Evolutionary conservation across 331 rosid genomes (phyloP), one percentile per base, ranked within the genome.

Genomic region (Erythrophleum ivorense): DNA sequence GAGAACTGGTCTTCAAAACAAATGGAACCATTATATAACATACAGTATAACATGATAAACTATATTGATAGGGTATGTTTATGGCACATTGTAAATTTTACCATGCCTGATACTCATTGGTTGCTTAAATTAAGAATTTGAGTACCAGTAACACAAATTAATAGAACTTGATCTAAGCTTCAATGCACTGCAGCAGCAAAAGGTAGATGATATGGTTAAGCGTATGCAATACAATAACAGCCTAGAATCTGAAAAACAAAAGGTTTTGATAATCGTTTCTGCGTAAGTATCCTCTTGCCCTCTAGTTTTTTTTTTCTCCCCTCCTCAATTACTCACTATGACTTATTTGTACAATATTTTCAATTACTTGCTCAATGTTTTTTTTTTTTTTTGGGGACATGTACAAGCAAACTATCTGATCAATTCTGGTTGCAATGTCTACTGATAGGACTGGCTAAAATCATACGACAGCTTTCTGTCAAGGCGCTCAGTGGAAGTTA

Each of bases 151-250:
- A 50, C 16, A 50, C 18, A 12, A 50, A 13, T 50, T 50, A 0
- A 50, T 50, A 12, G 55, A 50, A 50, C 55, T 50, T 12, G 18
- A 50, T 50, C 53, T 50, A 50, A 13, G 55, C 18, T 13, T 50
- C 55, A 0, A 13, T 50, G 55, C 55, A 15, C 24, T 16, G 59
- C 16, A 54, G 59, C 59, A 54, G 31, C 69, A 70, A 78, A 24
- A 78, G 54, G 69, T 68, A 66, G 43, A 78, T 43, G 50, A 79
- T 24, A 41, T n/a, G 69, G 53, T 16, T 62, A 14, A 76, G 46
- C 48, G 29, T 24, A 24, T 24, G 29, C 1, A 24, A 24, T 24
- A 24, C 29, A 24, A 62, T 73, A 34, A 40, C 68, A 75, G 19
- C 55, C 13, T 40, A 11, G 59, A 54, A 52, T 36, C 10, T 49